Evolutionary conservation across 23 red algal species (phyloP), one percentile per base, ranked within the genome.

Genomic region (Gracilaria domingensis): DNA sequence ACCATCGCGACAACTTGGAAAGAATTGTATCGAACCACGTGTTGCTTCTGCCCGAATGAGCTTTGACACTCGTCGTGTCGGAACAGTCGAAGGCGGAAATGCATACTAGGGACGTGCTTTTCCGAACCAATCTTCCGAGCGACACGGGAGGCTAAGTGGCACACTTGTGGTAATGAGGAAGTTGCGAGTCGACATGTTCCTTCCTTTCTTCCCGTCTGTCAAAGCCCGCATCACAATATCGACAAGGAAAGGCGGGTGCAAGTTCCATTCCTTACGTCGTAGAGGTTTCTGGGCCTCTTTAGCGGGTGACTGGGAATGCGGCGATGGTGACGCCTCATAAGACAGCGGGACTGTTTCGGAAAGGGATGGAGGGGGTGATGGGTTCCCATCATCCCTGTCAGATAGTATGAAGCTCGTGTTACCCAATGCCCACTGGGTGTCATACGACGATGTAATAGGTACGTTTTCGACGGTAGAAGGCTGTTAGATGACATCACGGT

Each of bases 1-100:
- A 42, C 21, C 60, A 59, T 81, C 34, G 56, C 40, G n/a, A n/a
- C n/a, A n/a, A n/a, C 54, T 92, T 92, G 44, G 67, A 56, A 48
- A 88, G 91, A 9, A 94, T 80, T 78, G 30, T 94, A 82, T 24
- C 91, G 49, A 25, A 79, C 49, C 56, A 94, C 17, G 65, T 94
- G 91, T 11, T 86, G 91, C 32, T 80, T 78, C 61, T 94, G 91
- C 28, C 91, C 81, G 45, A 94, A 94, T 8, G 51, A 69, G 25
- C 57, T 56, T 0, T n/a, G 30, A 47, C 91, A 94, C 37, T 47
- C 13, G 18, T 75, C 67, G 48, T 82, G 88, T 23, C 29, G 67
- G 64, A 65, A 94, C 12, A 82, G 91, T 14, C 91, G 81, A 29
- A 80, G 73, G 25, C 56, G 71, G 25, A 70, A 30, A 61, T 94